A percentile compares a stretch with the other conserved stretches of the same genome.
These are phyloP conservation scores for Blastobotrys persicus DNA, from an alignment of 1,139 yeast species.

Conservation along the genomic window DNA sequence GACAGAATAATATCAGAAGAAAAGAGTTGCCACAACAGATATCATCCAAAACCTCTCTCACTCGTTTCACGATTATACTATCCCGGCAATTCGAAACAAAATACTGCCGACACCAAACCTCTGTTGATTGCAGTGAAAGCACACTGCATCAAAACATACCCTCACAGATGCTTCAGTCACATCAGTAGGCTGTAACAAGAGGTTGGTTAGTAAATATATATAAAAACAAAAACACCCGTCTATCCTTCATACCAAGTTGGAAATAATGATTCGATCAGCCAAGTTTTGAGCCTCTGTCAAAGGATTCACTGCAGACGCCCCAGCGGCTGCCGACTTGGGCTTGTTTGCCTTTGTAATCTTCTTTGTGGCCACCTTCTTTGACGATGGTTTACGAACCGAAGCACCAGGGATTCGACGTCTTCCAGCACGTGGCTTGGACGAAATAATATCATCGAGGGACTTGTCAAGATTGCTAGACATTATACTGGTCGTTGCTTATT, in stretches of 20 bases:
- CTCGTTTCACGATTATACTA: not conserved
- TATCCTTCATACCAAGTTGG: conserved; percentile 34
- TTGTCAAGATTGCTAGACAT: conserved; percentile 80
- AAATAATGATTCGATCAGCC: conserved; percentile 37
- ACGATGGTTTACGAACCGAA: conserved; percentile 26
- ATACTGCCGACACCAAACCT: conserved; percentile 8
- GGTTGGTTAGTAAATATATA: conserved; percentile 23
- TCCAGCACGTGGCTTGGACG: conserved; percentile 52
- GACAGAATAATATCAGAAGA: too few species aligned
- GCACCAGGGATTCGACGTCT: conserved; percentile 20
- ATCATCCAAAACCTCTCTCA: not conserved
- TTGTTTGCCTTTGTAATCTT: conserved; percentile 23
- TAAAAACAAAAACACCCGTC: conserved; percentile 10
- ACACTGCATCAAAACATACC: conserved; percentile 30
- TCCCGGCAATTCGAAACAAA: not conserved
- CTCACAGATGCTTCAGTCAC: conserved; percentile 36
- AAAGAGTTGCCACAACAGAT: too few species aligned
- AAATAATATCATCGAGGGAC: conserved; percentile 92
- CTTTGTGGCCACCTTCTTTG: conserved; percentile 23
- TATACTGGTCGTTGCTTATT: conserved; percentile 17
- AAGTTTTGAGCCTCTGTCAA: conserved; percentile 29
- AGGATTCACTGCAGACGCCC: conserved; percentile 23
- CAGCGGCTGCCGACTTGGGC: conserved; percentile 32
- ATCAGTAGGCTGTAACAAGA: conserved; percentile 34
- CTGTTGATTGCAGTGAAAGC: conserved; percentile 6